Evolutionary conservation across 495 filamentous ascomycete species (phyloP).

Genomic region (Massariosphaeria phaeospora): DNA sequence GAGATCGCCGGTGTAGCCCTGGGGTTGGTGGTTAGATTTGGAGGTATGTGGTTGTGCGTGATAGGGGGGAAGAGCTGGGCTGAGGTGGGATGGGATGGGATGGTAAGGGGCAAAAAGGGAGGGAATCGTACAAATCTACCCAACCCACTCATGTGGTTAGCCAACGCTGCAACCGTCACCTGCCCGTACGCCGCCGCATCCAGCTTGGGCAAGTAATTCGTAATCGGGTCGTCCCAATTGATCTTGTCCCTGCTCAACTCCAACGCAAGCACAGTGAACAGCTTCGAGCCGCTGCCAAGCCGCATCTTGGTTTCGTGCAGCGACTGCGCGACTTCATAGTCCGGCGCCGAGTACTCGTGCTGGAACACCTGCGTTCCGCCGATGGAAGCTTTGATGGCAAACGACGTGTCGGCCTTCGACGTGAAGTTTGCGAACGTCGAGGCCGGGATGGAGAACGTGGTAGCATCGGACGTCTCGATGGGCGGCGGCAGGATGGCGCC

Average conservation of each 20-base stretch:
- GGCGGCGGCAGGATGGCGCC: conserved; percentile 2
- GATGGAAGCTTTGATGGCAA: conserved; percentile 9
- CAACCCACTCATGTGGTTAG: conserved; percentile 8
- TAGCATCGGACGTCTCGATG: not conserved
- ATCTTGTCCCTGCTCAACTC: conserved; percentile 1
- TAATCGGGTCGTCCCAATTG: conserved; percentile 8
- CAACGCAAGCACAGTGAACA: conserved; percentile 14
- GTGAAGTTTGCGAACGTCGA: not conserved
- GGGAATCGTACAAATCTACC: conserved; percentile 1
- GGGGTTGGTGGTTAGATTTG: not conserved
- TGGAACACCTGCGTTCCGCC: not conserved
- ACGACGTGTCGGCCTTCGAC: not conserved
- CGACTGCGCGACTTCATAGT: not conserved
- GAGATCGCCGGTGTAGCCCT: conserved; percentile 12
- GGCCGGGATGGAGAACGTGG: not conserved
- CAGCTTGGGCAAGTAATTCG: conserved; percentile 1
- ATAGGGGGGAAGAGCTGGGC: too few relatives aligned
- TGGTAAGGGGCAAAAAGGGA: not conserved
- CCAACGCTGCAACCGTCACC: conserved; percentile 7
- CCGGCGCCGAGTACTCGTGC: not conserved
- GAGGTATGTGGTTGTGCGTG: too few relatives aligned
- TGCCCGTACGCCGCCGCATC: not conserved
- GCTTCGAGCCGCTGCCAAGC: conserved; percentile 9
- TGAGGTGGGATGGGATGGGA: too few relatives aligned
- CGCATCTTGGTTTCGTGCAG: conserved; percentile 6